These are phyloP conservation scores for Trichoderma guizhouense DNA, from an alignment of 2,329 filamentous ascomycete genomes.

Conservation along the genomic window DNA sequence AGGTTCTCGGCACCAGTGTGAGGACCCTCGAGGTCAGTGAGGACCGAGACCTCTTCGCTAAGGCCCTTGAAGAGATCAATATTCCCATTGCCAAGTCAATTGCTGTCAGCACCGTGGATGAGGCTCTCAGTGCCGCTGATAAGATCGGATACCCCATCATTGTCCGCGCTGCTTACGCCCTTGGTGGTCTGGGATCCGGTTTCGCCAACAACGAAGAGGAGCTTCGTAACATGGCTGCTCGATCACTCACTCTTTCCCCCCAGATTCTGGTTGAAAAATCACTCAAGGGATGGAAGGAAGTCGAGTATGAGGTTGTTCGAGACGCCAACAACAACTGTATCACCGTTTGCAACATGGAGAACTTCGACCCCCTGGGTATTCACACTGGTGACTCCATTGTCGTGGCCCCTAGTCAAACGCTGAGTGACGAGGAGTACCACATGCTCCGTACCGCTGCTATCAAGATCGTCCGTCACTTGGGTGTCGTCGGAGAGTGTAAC, in stretches of 20 bases:
- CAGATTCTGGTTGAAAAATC: constrained; percentile 98
- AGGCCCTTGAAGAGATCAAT: constrained; percentile 93
- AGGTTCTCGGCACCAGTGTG: constrained; percentile 92
- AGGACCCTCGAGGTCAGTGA: constrained; percentile 91
- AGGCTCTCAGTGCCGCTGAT: constrained; percentile 83
- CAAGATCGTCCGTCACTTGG: constrained; percentile 96
- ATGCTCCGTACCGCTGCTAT: constrained; percentile 97
- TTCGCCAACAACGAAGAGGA: constrained; percentile 95
- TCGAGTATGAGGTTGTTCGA: constrained; percentile 97
- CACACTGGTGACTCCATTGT: constrained; percentile 99
- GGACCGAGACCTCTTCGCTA: constrained; percentile 92
- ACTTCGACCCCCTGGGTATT: constrained; percentile 95
- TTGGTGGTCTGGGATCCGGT: constrained; percentile 92
- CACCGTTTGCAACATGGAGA: constrained; percentile 80
- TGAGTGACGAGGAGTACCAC: constrained; percentile 98
- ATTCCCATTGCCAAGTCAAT: constrained; percentile 97
- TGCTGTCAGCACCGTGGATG: constrained; percentile 85
- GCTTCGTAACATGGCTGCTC: constrained; percentile 86
- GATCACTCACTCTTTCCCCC: constrained; percentile 87
- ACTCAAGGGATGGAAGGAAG: constrained; percentile 98
- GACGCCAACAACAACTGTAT: constrained; percentile 99
- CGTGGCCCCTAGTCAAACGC: constrained; percentile 91
- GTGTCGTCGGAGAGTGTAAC: constrained; percentile 97
- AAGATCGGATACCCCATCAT: constrained; percentile 95
- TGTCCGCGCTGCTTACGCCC: constrained; percentile 91